Percentiles rank a stretch among this genome's conserved stretches.
These are phyloP conservation scores for Curvularia sp. DNA, from an alignment of 2,329 filamentous ascomycete genomes.

Conservation along the genomic window DNA sequence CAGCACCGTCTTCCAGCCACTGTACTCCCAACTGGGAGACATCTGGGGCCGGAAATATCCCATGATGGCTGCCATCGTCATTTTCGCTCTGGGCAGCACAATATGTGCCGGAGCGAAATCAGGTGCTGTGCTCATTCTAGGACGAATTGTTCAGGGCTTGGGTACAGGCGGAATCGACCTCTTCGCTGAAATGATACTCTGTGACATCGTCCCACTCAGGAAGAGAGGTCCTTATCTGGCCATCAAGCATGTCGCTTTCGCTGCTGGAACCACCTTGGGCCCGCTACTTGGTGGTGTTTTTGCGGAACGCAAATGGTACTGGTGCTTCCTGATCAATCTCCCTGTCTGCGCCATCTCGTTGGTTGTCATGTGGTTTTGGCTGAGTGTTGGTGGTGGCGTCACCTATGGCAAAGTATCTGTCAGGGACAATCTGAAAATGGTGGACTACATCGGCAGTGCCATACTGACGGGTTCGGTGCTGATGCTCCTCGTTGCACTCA, in stretches of 20 bases:
- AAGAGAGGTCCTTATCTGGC: constrained; percentile 54
- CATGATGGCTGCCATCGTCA: constrained; percentile 49
- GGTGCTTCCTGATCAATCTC: constrained; percentile 55
- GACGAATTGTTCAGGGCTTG: constrained; percentile 63
- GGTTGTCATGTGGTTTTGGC: constrained; percentile 37
- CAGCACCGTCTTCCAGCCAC: constrained; percentile 57
- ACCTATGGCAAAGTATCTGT: constrained; percentile 16
- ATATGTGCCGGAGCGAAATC: constrained; percentile 59
- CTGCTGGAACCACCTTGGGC: constrained; percentile 38
- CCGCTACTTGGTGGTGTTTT: constrained; percentile 46
- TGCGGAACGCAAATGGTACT: constrained; percentile 53
- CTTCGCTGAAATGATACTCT: constrained; percentile 59
- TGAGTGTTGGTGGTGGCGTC: constrained; percentile 37
- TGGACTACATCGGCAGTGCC: constrained; percentile 56
- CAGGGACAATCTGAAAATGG: constrained; percentile 27
- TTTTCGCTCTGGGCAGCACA: constrained; percentile 63
- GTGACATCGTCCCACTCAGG: constrained; percentile 59
- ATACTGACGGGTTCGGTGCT: constrained; percentile 53
- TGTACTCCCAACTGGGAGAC: constrained; percentile 60
- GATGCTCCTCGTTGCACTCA: constrained; percentile 55
- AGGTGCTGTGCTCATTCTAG: constrained; percentile 60
- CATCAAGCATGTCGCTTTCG: constrained; percentile 38
- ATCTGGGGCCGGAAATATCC: constrained; percentile 61
- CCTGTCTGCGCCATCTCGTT: constrained; percentile 42
- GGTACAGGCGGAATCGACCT: constrained; percentile 58